Evolutionary conservation across 495 filamentous ascomycete species (phyloP), one percentile per base, ranked within the genome.

Genomic region (Penicillium pancosmium): DNA sequence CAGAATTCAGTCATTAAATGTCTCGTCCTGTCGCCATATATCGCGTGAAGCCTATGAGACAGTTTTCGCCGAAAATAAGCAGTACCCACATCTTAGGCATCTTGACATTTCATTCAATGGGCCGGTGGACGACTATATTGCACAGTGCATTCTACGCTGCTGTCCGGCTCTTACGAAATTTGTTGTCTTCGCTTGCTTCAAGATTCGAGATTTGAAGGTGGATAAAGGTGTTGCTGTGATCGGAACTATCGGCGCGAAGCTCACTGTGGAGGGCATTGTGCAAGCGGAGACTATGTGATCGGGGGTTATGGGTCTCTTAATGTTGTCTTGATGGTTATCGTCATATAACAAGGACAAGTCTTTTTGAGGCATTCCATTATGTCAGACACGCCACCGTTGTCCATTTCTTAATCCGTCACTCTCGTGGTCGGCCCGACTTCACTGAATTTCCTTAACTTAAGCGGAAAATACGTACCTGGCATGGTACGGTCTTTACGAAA

Each of bases 121-220:
- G 11, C 76, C 76, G 19, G 85, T 93, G 6, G 88, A 93, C 58
- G 91, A 92, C 61, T 84, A 84, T 21, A 78, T 95, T 16, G 81
- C 91, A 0, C 84, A 85, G 2, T 82, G 78, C 16, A 91, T 96
- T 50, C 91, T 96, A 71, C 76, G 79, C 46, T 80, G 81, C 66
- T 96, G 91, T 62, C 91, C 91, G 5, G 79, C 79, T 4, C 61
- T 97, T 35, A 83, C 84, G 68, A 85, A 85, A 66, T 63, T 95
- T 48, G 86, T 89, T 41, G 89, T 91, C 5, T 97, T 95, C 74
- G 91, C 89, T 21, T 93, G 91, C 73, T 92, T 92, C 77, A 86
- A 88, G 19, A 84, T 95, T 34, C 68, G 68, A 19, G 86, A 91
- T 52, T 81, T 91, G 15, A 73, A 76, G 31, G 87, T 94, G 40